Percentiles rank a stretch among this genome's conserved stretches.
phyloP scores from a whole-genome alignment of 495 filamentous ascomycete species.

The Astrothelium macrocarpum region DNA sequence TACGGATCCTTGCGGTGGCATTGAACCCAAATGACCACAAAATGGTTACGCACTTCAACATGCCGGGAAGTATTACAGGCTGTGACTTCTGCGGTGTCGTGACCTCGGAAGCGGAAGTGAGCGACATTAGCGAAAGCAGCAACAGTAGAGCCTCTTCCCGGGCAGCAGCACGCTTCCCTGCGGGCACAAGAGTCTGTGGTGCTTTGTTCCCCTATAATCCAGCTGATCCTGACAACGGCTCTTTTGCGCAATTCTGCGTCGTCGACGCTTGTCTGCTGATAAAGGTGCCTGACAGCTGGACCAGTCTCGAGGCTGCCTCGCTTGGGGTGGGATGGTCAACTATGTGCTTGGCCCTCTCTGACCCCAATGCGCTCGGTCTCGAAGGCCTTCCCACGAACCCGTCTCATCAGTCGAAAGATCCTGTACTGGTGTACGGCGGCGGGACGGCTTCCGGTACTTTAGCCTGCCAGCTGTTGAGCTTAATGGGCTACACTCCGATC shows the following conservation, averaged over 20 bases:
- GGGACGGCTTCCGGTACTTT: not conserved
- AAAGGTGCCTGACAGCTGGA: constrained; percentile 1
- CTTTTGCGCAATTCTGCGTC: not conserved
- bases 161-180: not conserved
- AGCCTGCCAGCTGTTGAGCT: not conserved
- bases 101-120: not conserved
- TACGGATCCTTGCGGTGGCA: not conserved
- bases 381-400: not conserved
- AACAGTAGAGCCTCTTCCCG: too few species aligned
- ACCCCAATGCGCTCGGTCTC: constrained; percentile 1
- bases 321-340: constrained; percentile 2
- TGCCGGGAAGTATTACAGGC: constrained; percentile 5
- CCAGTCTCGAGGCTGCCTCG: not conserved
- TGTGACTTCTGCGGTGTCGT: constrained; percentile 9
- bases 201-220: constrained; percentile 5
- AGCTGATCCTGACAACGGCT: not conserved
- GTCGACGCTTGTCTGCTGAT: constrained; percentile 1
- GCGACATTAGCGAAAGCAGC: not conserved
- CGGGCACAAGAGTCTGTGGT: constrained; percentile 2
- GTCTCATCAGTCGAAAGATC: not conserved
- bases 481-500: constrained; percentile 5
- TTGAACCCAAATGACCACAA: constrained; percentile 5
- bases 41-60: constrained; percentile 11
- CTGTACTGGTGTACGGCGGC: not conserved
- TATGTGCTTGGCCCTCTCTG: not conserved